Conservation (phyloP, 305 asterid species). For the Salvia sclarea region DNA sequence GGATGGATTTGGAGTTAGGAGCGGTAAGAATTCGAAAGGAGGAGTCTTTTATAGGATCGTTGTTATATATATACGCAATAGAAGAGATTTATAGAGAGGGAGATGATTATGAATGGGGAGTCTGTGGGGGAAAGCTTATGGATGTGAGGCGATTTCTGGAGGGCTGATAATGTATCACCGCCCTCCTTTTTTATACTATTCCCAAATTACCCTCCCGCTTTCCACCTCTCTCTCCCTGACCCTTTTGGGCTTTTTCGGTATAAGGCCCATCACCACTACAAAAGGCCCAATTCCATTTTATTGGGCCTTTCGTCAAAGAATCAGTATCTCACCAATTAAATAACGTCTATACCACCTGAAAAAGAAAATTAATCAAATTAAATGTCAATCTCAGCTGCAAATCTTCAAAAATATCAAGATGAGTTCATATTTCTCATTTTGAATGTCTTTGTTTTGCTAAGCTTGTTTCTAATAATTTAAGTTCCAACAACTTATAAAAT, state of each 20-base stretch:
- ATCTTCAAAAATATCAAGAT: no score
- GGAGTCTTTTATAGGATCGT: constrained; percentile 45
- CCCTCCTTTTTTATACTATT: background rate
- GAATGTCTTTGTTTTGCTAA: no score
- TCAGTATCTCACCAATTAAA: no score
- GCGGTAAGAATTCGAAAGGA: constrained; percentile 54
- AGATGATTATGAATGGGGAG: constrained; percentile 23
- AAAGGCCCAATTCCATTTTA: background rate
- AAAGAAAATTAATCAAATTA: no score
- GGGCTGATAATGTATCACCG: constrained; percentile 29
- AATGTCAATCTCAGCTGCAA: no score
- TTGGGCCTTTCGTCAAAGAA: no score
- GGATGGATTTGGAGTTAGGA: constrained; percentile 27
- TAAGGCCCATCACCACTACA: background rate
- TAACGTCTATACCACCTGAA: no score
- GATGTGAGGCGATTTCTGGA: constrained; percentile 35
- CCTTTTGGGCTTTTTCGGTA: constrained; percentile 20
- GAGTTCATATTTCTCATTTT: no score
- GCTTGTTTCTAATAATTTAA: no score
- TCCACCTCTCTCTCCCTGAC: background rate
- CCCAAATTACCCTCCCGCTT: constrained; percentile 35
- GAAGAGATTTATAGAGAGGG: constrained; percentile 32
- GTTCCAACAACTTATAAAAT: no score
- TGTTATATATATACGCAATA: constrained; percentile 35
- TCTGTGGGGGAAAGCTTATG: constrained; percentile 23